phyloP scores from a whole-genome alignment of 2,329 filamentous ascomycete species.

The Aureobasidium lini region DNA sequence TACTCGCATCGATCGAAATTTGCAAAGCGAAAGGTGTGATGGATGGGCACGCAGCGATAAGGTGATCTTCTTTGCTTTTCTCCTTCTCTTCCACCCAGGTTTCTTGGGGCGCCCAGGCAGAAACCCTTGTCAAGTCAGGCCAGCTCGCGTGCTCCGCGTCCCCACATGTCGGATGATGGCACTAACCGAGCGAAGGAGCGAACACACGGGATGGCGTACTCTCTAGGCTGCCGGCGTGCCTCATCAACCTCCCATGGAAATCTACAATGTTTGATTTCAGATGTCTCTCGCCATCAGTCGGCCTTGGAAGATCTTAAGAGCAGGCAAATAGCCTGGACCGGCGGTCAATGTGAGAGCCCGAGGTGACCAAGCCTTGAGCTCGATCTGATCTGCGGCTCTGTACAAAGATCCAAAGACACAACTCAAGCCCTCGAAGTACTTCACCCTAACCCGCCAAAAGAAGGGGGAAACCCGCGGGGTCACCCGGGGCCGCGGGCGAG shows the following conservation, averaged over 20 bases:
- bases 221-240: not conserved
- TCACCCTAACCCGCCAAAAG: not conserved
- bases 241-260: not conserved
- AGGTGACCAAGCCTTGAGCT: not conserved
- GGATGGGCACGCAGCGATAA: not conserved
- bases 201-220: not conserved
- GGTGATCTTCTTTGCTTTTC: not conserved
- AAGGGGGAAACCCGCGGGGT: constrained; percentile 3
- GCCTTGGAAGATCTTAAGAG: not conserved
- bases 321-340: too few relatives aligned
- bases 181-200: not conserved
- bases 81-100: not conserved
- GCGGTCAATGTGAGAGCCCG: not conserved
- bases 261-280: not conserved
- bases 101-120: not conserved
- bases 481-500: not conserved
- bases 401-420: not conserved
- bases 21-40: not conserved
- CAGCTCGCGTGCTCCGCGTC: constrained; percentile 13
- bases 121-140: constrained; percentile 3
- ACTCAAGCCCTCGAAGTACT: not conserved
- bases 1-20: not conserved
- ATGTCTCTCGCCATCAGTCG: not conserved
- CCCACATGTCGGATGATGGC: constrained; percentile 6
- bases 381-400: not conserved